Percentiles rank a stretch among this genome's conserved stretches.
Evolutionary conservation across 345 rosid species (phyloP).

Genomic region (Draba incana): DNA sequence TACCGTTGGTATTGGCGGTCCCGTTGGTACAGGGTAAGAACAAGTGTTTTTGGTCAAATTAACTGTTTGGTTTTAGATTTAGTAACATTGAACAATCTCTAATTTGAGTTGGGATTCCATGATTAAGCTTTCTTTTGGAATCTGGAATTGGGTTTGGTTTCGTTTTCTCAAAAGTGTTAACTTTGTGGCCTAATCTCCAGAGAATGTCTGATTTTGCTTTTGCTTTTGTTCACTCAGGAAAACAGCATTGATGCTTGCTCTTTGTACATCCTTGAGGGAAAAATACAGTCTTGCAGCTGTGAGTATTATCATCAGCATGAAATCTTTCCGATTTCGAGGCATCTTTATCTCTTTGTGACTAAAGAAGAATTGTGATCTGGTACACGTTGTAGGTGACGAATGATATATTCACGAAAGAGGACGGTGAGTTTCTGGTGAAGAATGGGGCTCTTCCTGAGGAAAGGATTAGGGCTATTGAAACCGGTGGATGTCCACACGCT

Average conservation of each 20-base stretch:
- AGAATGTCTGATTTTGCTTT: slow-evolving; percentile 2
- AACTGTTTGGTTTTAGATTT: not conserved
- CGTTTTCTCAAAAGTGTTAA: not conserved
- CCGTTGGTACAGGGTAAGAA: slow-evolving; percentile 91
- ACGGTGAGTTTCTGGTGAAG: slow-evolving; percentile 92
- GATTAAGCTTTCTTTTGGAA: not conserved
- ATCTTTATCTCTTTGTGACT: not conserved
- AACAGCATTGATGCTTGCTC: slow-evolving; percentile 90
- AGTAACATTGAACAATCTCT: not conserved
- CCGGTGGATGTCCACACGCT: slow-evolving; percentile 98
- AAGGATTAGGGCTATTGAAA: slow-evolving; percentile 92
- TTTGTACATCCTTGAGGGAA: slow-evolving; percentile 73
- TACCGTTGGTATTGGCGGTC: slow-evolving; percentile 96
- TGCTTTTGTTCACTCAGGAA: slow-evolving; percentile 54
- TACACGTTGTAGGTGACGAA: slow-evolving; percentile 73
- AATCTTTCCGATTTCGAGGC: not conserved
- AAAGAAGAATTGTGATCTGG: not conserved
- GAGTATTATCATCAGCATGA: slow-evolving; percentile 38
- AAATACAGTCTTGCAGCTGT: slow-evolving; percentile 98
- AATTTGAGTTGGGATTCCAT: too few relatives aligned
- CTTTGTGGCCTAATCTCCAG: not conserved
- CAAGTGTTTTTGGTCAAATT: not conserved
- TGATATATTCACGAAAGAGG: slow-evolving; percentile 98
- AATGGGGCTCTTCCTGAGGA: slow-evolving; percentile 91
- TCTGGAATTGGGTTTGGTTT: not conserved